Conservation (phyloP, 164 flowering plant genomes). For the Aristolochia californica region DNA sequence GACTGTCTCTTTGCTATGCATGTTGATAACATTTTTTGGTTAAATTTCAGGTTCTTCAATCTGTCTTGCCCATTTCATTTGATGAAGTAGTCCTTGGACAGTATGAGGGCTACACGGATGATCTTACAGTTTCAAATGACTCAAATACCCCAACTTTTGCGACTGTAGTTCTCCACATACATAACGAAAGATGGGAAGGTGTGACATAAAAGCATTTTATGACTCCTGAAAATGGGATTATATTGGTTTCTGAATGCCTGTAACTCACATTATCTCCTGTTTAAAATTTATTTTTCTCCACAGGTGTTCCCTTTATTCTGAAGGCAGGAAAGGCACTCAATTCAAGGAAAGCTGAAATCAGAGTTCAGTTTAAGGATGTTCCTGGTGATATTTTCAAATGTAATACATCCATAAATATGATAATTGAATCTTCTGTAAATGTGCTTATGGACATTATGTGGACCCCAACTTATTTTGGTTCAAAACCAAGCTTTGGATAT, state of each 20-base stretch:
- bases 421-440: no score
- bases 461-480: no score
- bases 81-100: slow-evolving; percentile 97
- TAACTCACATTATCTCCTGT: not conserved
- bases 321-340: slow-evolving; percentile 94
- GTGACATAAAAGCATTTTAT: not conserved
- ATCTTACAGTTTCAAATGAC: slow-evolving; percentile 76
- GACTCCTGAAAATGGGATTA: not conserved
- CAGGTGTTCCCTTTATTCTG: slow-evolving; percentile 92
- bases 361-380: slow-evolving; percentile 95
- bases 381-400: slow-evolving; percentile 95
- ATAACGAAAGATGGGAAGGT: slow-evolving; percentile 99
- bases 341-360: slow-evolving; percentile 92
- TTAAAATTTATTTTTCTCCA: slow-evolving; percentile 5
- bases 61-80: slow-evolving; percentile 61
- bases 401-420: slow-evolving; percentile 19
- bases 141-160: slow-evolving; percentile 98
- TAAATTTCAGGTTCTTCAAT: slow-evolving; percentile 74
- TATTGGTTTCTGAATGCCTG: no score
- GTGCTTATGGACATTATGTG: no score
- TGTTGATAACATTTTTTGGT: not conserved
- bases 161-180: slow-evolving; percentile 60
- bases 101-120: slow-evolving; percentile 80
- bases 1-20: no score
- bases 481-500: no score